Percentiles rank a stretch among this genome's conserved stretches.
These are phyloP conservation scores for Serendipita sp. DNA, from an alignment of 768 basidiomycete species.

Conservation along the genomic window DNA sequence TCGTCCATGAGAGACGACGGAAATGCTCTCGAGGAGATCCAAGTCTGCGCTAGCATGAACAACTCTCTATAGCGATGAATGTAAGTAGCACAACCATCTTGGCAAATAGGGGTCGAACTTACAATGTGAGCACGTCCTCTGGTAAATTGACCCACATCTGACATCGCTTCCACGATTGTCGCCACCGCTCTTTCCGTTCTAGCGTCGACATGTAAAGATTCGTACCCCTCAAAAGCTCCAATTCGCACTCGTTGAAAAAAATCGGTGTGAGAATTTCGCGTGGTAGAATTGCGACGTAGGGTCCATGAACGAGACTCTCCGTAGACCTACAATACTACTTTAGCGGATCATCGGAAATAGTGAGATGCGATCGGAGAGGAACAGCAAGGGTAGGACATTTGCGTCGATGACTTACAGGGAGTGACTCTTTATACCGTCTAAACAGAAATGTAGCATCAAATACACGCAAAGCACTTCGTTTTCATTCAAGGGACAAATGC, in stretches of 20 bases:
- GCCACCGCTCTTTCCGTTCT: conserved; percentile 50
- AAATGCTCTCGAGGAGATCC: conserved; percentile 79
- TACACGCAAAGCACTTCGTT: conserved; percentile 57
- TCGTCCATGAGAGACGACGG: conserved; percentile 63
- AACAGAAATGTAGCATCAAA: conserved; percentile 46
- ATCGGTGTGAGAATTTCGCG: conserved; percentile 49
- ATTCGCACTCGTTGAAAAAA: conserved; percentile 50
- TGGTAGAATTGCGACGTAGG: conserved; percentile 61
- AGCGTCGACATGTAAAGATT: conserved; percentile 66
- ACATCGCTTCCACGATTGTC: conserved; percentile 37
- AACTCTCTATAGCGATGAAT: conserved; percentile 35
- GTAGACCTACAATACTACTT: neutral
- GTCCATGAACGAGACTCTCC: conserved; percentile 20
- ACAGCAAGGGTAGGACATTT: conserved; percentile 8
- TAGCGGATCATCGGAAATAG: too few species aligned
- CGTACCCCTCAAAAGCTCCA: conserved; percentile 53
- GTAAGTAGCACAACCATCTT: too few species aligned
- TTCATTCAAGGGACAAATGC: conserved; percentile 20
- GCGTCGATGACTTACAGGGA: conserved; percentile 7
- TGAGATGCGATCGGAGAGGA: too few species aligned
- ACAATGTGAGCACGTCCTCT: conserved; percentile 52
- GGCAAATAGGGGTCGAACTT: conserved; percentile 21
- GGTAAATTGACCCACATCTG: neutral
- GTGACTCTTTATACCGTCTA: conserved; percentile 23
- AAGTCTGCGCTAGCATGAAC: conserved; percentile 58